Percentiles rank a stretch among this genome's conserved stretches.
Evolutionary conservation across 345 rosid genomes (phyloP).

Genomic region (Xanthoceras sorbifolium): DNA sequence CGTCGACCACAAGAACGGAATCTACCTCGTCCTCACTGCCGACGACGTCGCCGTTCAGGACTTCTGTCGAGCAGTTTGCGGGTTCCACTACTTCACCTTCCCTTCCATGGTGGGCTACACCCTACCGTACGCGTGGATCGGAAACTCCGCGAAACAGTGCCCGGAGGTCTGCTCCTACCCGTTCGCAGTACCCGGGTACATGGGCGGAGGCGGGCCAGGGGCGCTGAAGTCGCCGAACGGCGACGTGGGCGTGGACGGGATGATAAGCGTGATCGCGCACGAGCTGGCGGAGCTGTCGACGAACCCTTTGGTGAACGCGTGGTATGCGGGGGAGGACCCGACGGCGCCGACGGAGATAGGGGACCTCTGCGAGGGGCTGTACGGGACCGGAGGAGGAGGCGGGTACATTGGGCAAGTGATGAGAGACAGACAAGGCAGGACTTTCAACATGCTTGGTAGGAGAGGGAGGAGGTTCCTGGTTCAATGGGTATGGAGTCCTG

Average conservation of each 20-base stretch:
- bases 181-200: slow-evolving; percentile 86
- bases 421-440: slow-evolving; percentile 60
- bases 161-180: slow-evolving; percentile 97
- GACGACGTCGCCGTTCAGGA: slow-evolving; percentile 82
- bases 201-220: slow-evolving; percentile 72
- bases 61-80: slow-evolving; percentile 93
- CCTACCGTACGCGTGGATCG: slow-evolving; percentile 96
- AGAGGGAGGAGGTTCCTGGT: slow-evolving; percentile 74
- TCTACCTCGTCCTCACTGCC: slow-evolving; percentile 76
- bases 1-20: slow-evolving; percentile 82
- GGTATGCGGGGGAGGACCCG: slow-evolving; percentile 99
- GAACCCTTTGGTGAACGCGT: slow-evolving; percentile 88
- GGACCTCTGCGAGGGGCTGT: slow-evolving; percentile 82
- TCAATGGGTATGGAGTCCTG: slow-evolving; percentile 95
- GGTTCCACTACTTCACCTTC: slow-evolving; percentile 95
- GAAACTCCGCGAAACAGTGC: slow-evolving; percentile 80
- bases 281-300: slow-evolving; percentile 88
- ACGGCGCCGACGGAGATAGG: slow-evolving; percentile 93
- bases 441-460: slow-evolving; percentile 74
- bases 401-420: slow-evolving; percentile 87
- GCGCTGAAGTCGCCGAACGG: slow-evolving; percentile 72
- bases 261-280: slow-evolving; percentile 96
- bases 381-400: slow-evolving; percentile 96
- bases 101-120: slow-evolving; percentile 98
- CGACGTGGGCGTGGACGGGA: slow-evolving; percentile 84